Evolutionary conservation across 192 early-diverging fungal species (phyloP), one percentile per base, ranked within the genome.

Genomic region (Endogone sp.): DNA sequence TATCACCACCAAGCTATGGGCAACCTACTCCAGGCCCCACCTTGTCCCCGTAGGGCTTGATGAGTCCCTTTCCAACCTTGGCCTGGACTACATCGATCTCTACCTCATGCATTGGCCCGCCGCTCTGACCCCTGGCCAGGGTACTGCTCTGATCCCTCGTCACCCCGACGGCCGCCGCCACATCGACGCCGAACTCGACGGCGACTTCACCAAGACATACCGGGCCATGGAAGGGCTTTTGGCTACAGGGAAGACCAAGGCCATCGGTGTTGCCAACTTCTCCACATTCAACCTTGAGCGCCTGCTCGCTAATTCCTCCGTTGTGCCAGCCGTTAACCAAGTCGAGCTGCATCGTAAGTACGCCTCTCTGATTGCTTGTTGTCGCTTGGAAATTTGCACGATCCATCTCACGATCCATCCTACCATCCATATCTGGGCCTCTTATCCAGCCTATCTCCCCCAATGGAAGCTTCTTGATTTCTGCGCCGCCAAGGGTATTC

Each of bases 211-310:
- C 66, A 80, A 88, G 60, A 94, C 94, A 1, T 98, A 92, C 89
- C 72, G 72, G 32, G 92, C 85, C 3, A 90, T 98, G 91, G 96
- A 96, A 82, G 76, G 74, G 29, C 73, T 96, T 28, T 75, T 92
- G 10, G 85, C 83, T 20, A 74, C 80, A 22, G 89, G 91, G 68
- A 91, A 91, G 75, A 84, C 85, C 64, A 85, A 86, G 64, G 73
- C 85, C 58, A 93, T 98, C 55, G 96, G 96, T 72, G 93, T 96
- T 30, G 91, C 89, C 58, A 98, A 98, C 81, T 91, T 85, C 32
- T 82, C 79, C 70, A 82, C 83, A 63, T 67, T 68, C 32, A 79
- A 90, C 59, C 75, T 93, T 23, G 80, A 91, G 62, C 82, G 89
- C 66, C 75, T 97, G 56, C 69, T 96, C 4, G 22, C 4, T 8